Conservation (phyloP, 208 protist species). For the Leishmania turanica region DNA sequence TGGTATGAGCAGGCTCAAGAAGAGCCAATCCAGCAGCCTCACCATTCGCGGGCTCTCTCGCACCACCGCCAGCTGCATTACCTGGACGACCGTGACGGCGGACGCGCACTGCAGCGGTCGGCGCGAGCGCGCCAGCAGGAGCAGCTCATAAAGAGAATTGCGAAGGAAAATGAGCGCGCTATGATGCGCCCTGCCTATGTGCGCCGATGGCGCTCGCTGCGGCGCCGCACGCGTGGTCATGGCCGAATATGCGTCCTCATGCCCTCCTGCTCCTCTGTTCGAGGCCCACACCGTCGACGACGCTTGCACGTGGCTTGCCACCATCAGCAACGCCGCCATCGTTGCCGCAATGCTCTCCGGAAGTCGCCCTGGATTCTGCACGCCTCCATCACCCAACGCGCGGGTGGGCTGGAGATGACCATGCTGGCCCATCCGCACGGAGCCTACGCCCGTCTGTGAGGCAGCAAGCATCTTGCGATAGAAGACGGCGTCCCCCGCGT, state of each 20-base stretch:
- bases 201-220: not conserved
- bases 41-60: not conserved
- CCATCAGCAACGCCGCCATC: conserved; percentile 13
- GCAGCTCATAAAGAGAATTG: not conserved
- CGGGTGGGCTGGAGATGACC: not conserved
- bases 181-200: not conserved
- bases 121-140: not conserved
- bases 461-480: not conserved
- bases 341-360: not conserved
- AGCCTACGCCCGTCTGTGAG: not conserved
- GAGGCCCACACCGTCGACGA: conserved; percentile 19
- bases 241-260: not conserved
- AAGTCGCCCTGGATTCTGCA: not conserved
- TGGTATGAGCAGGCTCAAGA: not conserved
- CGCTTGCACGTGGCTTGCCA: conserved; percentile 12
- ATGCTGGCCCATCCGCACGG: not conserved
- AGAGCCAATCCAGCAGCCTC: not conserved
- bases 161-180: conserved; percentile 4
- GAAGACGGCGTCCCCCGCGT: not conserved
- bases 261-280: not conserved
- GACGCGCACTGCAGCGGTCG: not conserved
- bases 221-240: not conserved
- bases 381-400: not conserved
- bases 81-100: not conserved
- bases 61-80: conserved; percentile 11